Percentiles rank a stretch among this genome's conserved stretches.
Conservation (phyloP, 2,329 filamentous ascomycete genomes). For the Neonectria neomacrospora region DNA sequence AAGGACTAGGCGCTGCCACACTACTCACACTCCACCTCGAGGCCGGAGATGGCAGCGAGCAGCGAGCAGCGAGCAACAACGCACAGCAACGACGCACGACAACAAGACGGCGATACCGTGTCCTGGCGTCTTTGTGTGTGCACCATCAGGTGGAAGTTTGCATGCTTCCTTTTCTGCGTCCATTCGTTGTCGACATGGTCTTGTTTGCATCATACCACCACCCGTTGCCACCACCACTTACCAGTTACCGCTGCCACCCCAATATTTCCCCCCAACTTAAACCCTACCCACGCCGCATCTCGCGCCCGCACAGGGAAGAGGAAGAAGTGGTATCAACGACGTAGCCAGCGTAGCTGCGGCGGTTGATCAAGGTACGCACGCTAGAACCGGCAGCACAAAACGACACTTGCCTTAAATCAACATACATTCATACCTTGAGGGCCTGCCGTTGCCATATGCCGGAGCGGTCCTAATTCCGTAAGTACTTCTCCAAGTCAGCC, state of each 20-base stretch:
- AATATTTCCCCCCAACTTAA: conserved; percentile 8
- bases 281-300: conserved; percentile 15
- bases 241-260: conserved; percentile 2
- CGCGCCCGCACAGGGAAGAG: conserved; percentile 18
- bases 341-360: conserved; percentile 22
- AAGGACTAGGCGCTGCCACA: conserved; percentile 22
- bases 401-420: conserved; percentile 24
- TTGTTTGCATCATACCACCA: conserved; percentile 4
- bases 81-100: conserved; percentile 14
- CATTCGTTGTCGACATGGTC: conserved; percentile 17
- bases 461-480: background rate
- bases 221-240: background rate
- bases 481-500: conserved; percentile 1
- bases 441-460: background rate
- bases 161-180: conserved; percentile 9
- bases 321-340: conserved; percentile 26
- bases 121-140: conserved; percentile 9
- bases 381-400: conserved; percentile 17
- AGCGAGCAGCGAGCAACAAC: conserved; percentile 2
- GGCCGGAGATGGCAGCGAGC: conserved; percentile 9
- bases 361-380: conserved; percentile 16
- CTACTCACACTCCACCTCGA: conserved; percentile 20
- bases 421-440: conserved; percentile 6
- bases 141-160: conserved; percentile 20
- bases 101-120: conserved; percentile 13